Conservation (phyloP, 495 filamentous ascomycete species). For the Penicillium robsamsonii region DNA sequence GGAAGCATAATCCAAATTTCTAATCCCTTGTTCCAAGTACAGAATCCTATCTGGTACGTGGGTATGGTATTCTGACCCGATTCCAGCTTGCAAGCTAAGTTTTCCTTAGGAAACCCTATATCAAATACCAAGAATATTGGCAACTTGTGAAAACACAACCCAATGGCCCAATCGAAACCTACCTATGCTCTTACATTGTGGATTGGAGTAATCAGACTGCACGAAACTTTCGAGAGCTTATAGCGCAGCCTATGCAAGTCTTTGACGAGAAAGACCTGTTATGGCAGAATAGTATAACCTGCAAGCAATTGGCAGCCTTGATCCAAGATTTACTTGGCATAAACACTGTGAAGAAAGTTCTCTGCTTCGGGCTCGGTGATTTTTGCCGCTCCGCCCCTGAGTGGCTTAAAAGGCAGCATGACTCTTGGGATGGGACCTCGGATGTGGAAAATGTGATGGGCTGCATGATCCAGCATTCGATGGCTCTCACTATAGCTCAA, state of each 20-base stretch:
- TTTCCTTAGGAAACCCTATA: conserved; percentile 30
- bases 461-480: conserved; percentile 33
- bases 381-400: conserved; percentile 31
- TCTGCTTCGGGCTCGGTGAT: conserved; percentile 42
- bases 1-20: conserved; percentile 33
- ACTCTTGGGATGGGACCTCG: conserved; percentile 28
- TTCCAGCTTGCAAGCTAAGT: conserved; percentile 26
- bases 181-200: conserved; percentile 39
- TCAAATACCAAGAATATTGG: conserved; percentile 35
- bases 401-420: conserved; percentile 30
- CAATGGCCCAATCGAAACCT: conserved; percentile 30
- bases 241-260: conserved; percentile 32
- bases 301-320: conserved; percentile 24
- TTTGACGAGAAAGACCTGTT: conserved; percentile 31
- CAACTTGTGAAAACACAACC: conserved; percentile 31
- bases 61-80: conserved; percentile 22
- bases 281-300: conserved; percentile 34
- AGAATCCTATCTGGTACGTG: conserved; percentile 41
- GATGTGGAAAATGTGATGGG: conserved; percentile 28
- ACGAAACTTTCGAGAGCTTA: conserved; percentile 33
- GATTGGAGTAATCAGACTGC: conserved; percentile 36
- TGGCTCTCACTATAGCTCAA: conserved; percentile 36
- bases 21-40: conserved; percentile 39
- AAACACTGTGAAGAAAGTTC: conserved; percentile 35
- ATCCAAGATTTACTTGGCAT: conserved; percentile 28